Conservation (phyloP, 2,329 filamentous ascomycete genomes). For the Chrysoporthe deuterocubensis region DNA sequence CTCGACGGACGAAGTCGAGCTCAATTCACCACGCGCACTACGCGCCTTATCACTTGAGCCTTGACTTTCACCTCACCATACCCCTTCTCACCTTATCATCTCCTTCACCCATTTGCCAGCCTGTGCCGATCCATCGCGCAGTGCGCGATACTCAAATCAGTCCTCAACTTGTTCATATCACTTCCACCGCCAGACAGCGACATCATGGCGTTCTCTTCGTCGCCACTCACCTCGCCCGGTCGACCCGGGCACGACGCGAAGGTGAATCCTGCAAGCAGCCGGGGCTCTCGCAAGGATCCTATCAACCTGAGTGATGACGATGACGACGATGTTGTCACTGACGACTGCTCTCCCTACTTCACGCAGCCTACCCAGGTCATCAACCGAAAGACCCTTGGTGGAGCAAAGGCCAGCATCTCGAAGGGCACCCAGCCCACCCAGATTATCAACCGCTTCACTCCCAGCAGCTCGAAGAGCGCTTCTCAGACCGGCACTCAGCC, state of each 20-base stretch:
- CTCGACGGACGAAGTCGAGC: not conserved
- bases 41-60: not conserved
- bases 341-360: constrained; percentile 46
- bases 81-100: not conserved
- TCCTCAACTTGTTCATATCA: not conserved
- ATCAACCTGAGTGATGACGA: constrained; percentile 21
- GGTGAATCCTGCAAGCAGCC: constrained; percentile 19
- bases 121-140: not conserved
- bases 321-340: constrained; percentile 18
- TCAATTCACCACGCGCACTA: not conserved
- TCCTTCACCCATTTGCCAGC: not conserved
- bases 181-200: not conserved
- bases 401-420: not conserved
- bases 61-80: not conserved
- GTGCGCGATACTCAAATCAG: not conserved
- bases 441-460: constrained; percentile 30
- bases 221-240: constrained; percentile 26
- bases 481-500: constrained; percentile 52
- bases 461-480: constrained; percentile 33
- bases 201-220: constrained; percentile 23
- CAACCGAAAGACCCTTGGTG: constrained; percentile 31
- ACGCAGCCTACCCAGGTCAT: constrained; percentile 36
- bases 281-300: constrained; percentile 7
- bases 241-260: not conserved
- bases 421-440: constrained; percentile 33